Evolutionary conservation across 192 early-diverging fungal species (phyloP).

Genomic region (Borealophlyctis nickersoniae): DNA sequence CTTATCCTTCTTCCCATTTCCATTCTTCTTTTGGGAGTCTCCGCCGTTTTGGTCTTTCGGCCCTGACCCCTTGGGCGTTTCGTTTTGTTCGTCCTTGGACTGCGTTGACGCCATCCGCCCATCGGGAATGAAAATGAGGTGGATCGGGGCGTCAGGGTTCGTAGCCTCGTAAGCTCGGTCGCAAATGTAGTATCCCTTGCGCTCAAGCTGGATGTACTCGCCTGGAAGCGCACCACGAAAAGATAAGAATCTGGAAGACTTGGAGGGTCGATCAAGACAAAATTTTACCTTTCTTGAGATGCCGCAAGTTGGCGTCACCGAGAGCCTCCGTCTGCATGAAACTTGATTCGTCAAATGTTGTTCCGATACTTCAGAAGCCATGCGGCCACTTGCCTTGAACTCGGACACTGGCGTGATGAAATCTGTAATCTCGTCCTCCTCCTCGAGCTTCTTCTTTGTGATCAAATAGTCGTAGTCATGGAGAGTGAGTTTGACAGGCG

Average conservation of each 20-base stretch:
- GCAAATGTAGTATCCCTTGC: slow-evolving; percentile 91
- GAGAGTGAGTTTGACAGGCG: slow-evolving; percentile 66
- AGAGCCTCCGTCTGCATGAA: slow-evolving; percentile 31
- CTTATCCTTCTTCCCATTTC: slow-evolving; percentile 10
- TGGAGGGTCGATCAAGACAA: too few relatives aligned
- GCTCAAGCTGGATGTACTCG: slow-evolving; percentile 97
- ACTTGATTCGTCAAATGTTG: background rate
- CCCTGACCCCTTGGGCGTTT: background rate
- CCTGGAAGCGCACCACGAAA: too few relatives aligned
- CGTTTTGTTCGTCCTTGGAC: slow-evolving; percentile 30
- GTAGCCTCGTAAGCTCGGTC: slow-evolving; percentile 58
- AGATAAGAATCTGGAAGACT: too few relatives aligned
- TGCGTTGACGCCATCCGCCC: slow-evolving; percentile 68
- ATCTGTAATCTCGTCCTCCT: slow-evolving; percentile 80
- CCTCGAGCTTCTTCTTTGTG: slow-evolving; percentile 96
- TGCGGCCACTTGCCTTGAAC: slow-evolving; percentile 51
- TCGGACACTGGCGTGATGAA: slow-evolving; percentile 80
- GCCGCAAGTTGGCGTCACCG: slow-evolving; percentile 48
- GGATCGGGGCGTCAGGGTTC: slow-evolving; percentile 50
- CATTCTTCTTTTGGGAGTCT: slow-evolving; percentile 6
- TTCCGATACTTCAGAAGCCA: slow-evolving; percentile 1
- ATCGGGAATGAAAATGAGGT: slow-evolving; percentile 89
- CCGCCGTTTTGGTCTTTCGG: slow-evolving; percentile 3
- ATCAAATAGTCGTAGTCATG: slow-evolving; percentile 97
- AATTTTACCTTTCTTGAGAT: slow-evolving; percentile 38